Conservation (phyloP, 768 basidiomycete genomes). For the Termitomyces sp. region DNA sequence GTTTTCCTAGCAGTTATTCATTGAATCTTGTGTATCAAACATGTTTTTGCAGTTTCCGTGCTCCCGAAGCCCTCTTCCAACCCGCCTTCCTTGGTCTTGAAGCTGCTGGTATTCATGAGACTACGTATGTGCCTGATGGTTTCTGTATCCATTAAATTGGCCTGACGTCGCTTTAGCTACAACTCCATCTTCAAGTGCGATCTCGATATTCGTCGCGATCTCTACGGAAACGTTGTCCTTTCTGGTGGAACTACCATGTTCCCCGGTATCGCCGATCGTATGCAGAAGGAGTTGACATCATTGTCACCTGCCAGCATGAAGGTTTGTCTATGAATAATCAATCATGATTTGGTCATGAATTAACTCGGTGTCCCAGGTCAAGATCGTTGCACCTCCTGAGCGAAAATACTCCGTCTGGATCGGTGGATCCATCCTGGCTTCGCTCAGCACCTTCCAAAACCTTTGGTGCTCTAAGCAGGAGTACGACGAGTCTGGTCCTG, state of each 20-base stretch:
- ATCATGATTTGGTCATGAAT: slow-evolving; percentile 4
- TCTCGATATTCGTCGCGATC: slow-evolving; percentile 78
- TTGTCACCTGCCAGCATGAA: slow-evolving; percentile 89
- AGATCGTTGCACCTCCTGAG: slow-evolving; percentile 92
- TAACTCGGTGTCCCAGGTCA: slow-evolving; percentile 45
- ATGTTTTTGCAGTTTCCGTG: slow-evolving; percentile 70
- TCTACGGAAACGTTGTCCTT: slow-evolving; percentile 81
- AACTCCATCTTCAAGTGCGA: slow-evolving; percentile 89
- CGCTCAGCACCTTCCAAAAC: slow-evolving; percentile 94
- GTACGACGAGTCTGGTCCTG: slow-evolving; percentile 83
- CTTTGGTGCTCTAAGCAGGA: slow-evolving; percentile 93
- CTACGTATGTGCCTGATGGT: slow-evolving; percentile 46
- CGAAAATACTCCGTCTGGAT: slow-evolving; percentile 97
- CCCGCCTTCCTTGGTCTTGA: slow-evolving; percentile 88
- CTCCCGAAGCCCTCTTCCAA: slow-evolving; percentile 93
- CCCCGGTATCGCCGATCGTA: slow-evolving; percentile 93
- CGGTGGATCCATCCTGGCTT: slow-evolving; percentile 82
- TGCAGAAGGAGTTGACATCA: slow-evolving; percentile 90
- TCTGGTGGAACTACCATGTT: slow-evolving; percentile 95
- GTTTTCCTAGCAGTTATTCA: slow-evolving; percentile 50
- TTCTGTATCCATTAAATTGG: not conserved
- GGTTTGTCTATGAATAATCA: slow-evolving; percentile 29
- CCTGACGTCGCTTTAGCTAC: slow-evolving; percentile 41
- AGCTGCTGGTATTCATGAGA: slow-evolving; percentile 90
- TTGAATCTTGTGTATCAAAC: slow-evolving; percentile 45